Percentiles rank a stretch among this genome's conserved stretches.
Evolutionary conservation across 1,139 yeast species (phyloP).

Genomic region (Nakaseomyces nivariensis): DNA sequence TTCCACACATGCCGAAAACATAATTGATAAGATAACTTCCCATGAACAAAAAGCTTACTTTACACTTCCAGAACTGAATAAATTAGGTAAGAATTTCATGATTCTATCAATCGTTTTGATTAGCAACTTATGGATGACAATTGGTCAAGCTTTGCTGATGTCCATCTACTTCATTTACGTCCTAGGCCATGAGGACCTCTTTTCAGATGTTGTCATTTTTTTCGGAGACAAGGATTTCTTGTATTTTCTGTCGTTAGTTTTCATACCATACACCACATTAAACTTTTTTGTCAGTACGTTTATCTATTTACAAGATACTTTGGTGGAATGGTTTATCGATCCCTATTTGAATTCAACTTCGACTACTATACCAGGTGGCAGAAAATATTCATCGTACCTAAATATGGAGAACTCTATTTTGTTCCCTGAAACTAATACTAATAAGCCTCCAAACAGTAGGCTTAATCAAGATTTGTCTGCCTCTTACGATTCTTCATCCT

Average conservation of each 20-base stretch:
- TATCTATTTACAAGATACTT: conserved; percentile 7
- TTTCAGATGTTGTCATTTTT: conserved; percentile 23
- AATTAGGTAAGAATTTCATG: conserved; percentile 1
- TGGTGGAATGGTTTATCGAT: conserved; percentile 4
- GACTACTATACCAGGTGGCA: not conserved
- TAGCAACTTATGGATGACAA: conserved; percentile 16
- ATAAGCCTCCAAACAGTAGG: not conserved
- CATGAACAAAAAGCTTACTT: conserved; percentile 2
- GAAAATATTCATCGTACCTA: not conserved
- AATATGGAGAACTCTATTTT: not conserved
- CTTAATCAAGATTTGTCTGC: not conserved
- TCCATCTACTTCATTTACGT: conserved; percentile 30
- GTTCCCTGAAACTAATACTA: not conserved
- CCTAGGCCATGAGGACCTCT: conserved; percentile 23
- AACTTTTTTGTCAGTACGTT: conserved; percentile 17
- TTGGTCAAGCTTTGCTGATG: conserved; percentile 24
- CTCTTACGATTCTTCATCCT: not conserved
- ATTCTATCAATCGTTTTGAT: conserved; percentile 12
- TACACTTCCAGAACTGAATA: not conserved
- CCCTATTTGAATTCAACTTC: not conserved
- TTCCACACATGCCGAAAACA: not conserved
- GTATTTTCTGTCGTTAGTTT: conserved; percentile 15
- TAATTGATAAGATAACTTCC: conserved; percentile 8
- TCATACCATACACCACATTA: conserved; percentile 18
- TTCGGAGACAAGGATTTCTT: conserved; percentile 23